Conservation (phyloP, 352 stramenopile genomes). For the Pythium aristosporum region DNA sequence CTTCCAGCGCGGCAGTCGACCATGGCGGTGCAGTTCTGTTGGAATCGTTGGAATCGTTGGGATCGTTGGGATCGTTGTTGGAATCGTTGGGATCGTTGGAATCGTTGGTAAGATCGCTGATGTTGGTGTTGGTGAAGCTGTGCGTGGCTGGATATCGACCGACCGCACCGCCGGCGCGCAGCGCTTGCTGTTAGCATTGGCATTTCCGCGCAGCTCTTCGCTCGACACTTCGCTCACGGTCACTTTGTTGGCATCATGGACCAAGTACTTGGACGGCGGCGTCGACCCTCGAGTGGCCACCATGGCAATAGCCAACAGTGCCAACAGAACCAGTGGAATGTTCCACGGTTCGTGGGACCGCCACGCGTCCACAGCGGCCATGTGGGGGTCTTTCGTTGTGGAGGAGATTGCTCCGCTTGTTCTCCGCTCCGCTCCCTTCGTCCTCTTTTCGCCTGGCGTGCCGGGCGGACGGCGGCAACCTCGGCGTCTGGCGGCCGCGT, state of each 20-base stretch:
- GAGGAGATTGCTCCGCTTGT: neutral
- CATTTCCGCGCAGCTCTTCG: conserved; percentile 9
- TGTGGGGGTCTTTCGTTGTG: neutral
- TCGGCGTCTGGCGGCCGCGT: conserved; percentile 17
- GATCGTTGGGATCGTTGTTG: neutral
- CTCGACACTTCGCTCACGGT: conserved; percentile 26
- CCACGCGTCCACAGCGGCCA: neutral
- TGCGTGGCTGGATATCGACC: conserved; percentile 24
- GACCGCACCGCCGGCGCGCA: conserved; percentile 16
- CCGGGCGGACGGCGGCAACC: neutral
- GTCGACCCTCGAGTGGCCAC: neutral
- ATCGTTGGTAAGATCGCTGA: neutral
- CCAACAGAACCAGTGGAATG: neutral
- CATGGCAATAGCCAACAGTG: neutral
- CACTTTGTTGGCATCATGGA: conserved; percentile 6
- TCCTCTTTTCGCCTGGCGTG: neutral
- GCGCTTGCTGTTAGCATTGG: neutral
- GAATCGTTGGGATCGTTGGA: neutral
- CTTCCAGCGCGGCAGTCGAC: conserved; percentile 6
- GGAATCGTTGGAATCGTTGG: conserved; percentile 4
- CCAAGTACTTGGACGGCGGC: neutral
- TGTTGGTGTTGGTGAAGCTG: neutral
- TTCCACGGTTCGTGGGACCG: neutral
- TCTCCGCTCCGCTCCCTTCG: conserved; percentile 3
- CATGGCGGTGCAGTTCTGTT: neutral